Base-by-base conservation (phyloP, 2,329 filamentous ascomycete species). In the Zymoseptoria pseudotritici region DNA sequence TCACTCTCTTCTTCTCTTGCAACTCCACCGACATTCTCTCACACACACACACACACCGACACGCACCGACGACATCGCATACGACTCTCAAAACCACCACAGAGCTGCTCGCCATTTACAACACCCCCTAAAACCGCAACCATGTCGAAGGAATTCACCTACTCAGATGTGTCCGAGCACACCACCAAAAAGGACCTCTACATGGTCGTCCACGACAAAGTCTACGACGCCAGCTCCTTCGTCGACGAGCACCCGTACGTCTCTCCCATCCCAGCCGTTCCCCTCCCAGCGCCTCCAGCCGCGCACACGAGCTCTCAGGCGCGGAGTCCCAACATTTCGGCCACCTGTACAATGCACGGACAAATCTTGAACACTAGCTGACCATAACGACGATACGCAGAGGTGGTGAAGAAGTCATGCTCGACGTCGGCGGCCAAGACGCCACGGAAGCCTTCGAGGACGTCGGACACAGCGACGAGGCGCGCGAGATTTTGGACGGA, bases 361-460 rank as follows among this genome's bases (percentile, higher is more conserved):
- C 55, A 58, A 58, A 61, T 63, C 55, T 58, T 55, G 50, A 58
- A 46, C 2, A 53, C 36, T 61, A 50, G 58, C 61, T 61, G 54
- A 61, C 55, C n/a, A n/a, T 17, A 17, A 24, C 26, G 52, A 19
- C 26, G 22, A 24, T 13, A 26, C 11, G 13, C 73, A 97, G 94
- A 71, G 94, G 94, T 82, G 94, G 94, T 80, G 94, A 99, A 80
- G 94, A 99, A 81, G 94, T 99, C 70, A 82, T 99, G 65, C 88
- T 99, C 69, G 94, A 99, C 70, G 92, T 97, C 66, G 94, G 83
- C 72, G 94, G 94, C 69, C 92, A 96, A 80, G 94, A 99, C 78
- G 89, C 90, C 72, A 96, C 93, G 70, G 94, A 97, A 80, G 93
- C 94, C 63, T 99, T 99, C 75, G 94, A 99, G 82, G 94, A 99